Base-by-base conservation (phyloP, 345 rosid genomes). In the Streptanthus diversifolius region DNA sequence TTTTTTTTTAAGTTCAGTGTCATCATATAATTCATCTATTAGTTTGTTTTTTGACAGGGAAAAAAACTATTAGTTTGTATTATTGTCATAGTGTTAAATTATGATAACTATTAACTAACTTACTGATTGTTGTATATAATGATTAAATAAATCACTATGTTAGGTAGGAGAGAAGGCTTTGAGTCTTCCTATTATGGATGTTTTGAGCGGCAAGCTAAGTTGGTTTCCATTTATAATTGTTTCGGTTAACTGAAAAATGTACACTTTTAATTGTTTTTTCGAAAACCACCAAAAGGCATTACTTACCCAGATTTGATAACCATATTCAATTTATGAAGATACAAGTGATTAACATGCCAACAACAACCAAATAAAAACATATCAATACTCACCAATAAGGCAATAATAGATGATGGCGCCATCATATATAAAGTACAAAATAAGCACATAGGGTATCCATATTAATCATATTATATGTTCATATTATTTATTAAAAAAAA, bases 321-420 rank as follows among this genome's bases (percentile, higher is more conserved):
- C 63, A 36, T 57, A 40, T 22, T 22, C 8, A 25, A 22, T 22
- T 22, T 63, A 63, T 27, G 18, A n/a, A 10, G 5, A 63, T 27
- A 27, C 15, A 43, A 19, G 40, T 64, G 19, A 47, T 64, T 51
- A 37, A 21, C 60, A 52, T 51, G 55, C 12, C 33, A 51, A 36
- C 32, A 24, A 32, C 44, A 65, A 63, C 27, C 41, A 61, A 13
- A 33, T n/a, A 35, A 35, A 57, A 35, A 53, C 58, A 25, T 21
- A 59, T 27, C 43, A 69, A 33, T 63, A 13, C 41, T 8, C 57
- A 56, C 59, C 66, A 66, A 59, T 25, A 25, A 1, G 27, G 27
- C 27, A 25, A 25, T 67, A 74, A 49, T 74, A 63, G 73, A 40
- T 32, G 73, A 44, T 75, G 79, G 68, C 73, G 41, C 63, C 64